Conservation (phyloP, 805 yeast genomes). For the Zygoascus tannicola region DNA sequence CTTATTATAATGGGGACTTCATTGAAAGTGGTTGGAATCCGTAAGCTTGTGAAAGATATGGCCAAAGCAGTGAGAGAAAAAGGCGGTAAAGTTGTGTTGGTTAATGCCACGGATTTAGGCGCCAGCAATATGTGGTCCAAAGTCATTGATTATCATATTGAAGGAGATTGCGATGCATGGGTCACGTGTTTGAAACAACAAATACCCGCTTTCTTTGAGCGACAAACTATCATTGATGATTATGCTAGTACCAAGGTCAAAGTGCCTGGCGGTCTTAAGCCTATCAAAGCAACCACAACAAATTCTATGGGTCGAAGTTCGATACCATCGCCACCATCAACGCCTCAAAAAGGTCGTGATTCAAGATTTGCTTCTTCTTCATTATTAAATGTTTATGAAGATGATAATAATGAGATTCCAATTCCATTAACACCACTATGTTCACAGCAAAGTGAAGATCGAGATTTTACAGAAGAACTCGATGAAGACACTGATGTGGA, state of each 20-base stretch:
- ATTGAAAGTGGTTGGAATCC: conserved; percentile 82
- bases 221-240: conserved; percentile 4
- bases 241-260: neutral
- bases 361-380: neutral
- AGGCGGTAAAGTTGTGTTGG: conserved; percentile 68
- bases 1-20: conserved; percentile 91
- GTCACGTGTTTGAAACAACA: conserved; percentile 28
- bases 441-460: conserved; percentile 1
- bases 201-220: conserved; percentile 10
- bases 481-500: neutral
- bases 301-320: neutral
- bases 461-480: neutral
- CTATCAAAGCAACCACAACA: neutral
- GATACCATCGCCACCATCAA: conserved; percentile 1
- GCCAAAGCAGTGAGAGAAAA: conserved; percentile 65
- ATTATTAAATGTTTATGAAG: neutral
- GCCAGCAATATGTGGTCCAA: conserved; percentile 56
- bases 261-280: neutral
- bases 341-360: neutral
- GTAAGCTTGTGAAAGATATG: conserved; percentile 58
- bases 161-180: conserved; percentile 77
- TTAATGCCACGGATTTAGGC: conserved; percentile 56
- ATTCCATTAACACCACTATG: conserved; percentile 1
- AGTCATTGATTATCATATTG: conserved; percentile 68
- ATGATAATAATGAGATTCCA: neutral